Percentiles rank a stretch among this genome's conserved stretches.
Conservation (phyloP, 2,329 filamentous ascomycete species). For the Apiospora arundinis region DNA sequence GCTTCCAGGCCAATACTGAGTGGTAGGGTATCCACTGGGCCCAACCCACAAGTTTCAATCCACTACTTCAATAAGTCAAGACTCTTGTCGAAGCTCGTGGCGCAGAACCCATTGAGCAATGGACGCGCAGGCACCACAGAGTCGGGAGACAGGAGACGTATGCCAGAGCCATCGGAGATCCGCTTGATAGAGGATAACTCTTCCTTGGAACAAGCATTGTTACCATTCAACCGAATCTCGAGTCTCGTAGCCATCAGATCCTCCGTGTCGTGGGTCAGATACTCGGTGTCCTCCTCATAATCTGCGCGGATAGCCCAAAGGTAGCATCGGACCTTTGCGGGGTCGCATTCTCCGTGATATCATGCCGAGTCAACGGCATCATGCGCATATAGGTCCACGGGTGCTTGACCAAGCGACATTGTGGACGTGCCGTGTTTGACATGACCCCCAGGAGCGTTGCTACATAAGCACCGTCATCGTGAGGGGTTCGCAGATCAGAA, state of each 20-base stretch:
- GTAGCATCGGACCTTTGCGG: neutral
- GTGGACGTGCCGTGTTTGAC: constrained; percentile 4
- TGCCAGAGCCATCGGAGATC: neutral
- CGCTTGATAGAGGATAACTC: neutral
- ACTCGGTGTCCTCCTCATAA: neutral
- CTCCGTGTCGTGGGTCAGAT: neutral
- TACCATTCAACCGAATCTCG: neutral
- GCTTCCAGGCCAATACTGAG: neutral
- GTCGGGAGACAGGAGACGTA: constrained; percentile 14
- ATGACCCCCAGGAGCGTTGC: neutral
- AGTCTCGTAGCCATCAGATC: constrained; percentile 11
- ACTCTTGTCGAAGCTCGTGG: neutral
- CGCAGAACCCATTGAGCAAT: constrained; percentile 1
- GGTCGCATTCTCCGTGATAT: neutral
- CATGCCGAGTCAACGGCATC: neutral
- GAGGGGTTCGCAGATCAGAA: neutral
- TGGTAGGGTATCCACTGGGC: neutral
- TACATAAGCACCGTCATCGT: neutral
- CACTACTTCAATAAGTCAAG: constrained; percentile 1
- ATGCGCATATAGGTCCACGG: neutral
- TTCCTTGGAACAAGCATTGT: neutral
- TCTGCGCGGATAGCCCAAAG: neutral
- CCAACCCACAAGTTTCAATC: neutral
- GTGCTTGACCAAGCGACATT: constrained; percentile 19
- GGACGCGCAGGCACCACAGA: constrained; percentile 16